These are phyloP conservation scores for Tilletiopsis washingtonensis DNA, from an alignment of 1,284 basidiomycete species.

Conservation along the genomic window DNA sequence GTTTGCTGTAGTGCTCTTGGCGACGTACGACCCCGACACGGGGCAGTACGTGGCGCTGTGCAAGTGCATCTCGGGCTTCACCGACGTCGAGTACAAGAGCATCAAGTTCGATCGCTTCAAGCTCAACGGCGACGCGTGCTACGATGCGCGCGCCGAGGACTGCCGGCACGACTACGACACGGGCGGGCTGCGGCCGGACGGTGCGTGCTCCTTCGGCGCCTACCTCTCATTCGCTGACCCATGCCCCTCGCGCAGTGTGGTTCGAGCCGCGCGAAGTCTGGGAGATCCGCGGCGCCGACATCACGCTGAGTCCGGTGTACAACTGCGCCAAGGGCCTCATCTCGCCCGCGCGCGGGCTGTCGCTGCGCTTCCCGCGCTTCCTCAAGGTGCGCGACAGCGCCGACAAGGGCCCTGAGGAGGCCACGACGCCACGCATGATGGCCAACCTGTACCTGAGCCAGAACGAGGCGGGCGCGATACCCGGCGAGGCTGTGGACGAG, in stretches of 20 bases:
- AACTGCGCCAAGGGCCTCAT: slow-evolving; percentile 64
- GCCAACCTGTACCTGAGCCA: slow-evolving; percentile 36
- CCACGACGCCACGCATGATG: slow-evolving; percentile 24
- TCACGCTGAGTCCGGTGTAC: slow-evolving; percentile 82
- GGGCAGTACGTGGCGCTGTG: slow-evolving; percentile 57
- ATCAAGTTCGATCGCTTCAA: slow-evolving; percentile 9
- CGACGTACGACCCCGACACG: slow-evolving; percentile 61
- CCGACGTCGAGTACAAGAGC: slow-evolving; percentile 65
- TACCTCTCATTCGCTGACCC: too few species aligned
- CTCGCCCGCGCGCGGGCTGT: slow-evolving; percentile 58
- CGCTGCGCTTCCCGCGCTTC: slow-evolving; percentile 49
- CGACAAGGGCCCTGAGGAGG: slow-evolving; percentile 34
- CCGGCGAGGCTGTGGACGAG: slow-evolving; percentile 2
- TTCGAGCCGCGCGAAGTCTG: slow-evolving; percentile 71
- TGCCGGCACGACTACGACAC: slow-evolving; percentile 11
- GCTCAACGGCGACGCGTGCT: slow-evolving; percentile 29
- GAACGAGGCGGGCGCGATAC: slow-evolving; percentile 13
- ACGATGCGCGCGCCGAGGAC: slow-evolving; percentile 9
- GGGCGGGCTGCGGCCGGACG: slow-evolving; percentile 69
- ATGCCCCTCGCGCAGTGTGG: too few species aligned
- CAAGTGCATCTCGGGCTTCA: slow-evolving; percentile 61
- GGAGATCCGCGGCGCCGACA: slow-evolving; percentile 65
- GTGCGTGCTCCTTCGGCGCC: slow-evolving; percentile 11
- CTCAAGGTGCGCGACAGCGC: slow-evolving; percentile 27
- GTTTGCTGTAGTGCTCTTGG: slow-evolving; percentile 60